Evolutionary conservation across 2,329 filamentous ascomycete genomes (phyloP), one percentile per base, ranked within the genome.

Genomic region (Arthrinium phaeospermum): DNA sequence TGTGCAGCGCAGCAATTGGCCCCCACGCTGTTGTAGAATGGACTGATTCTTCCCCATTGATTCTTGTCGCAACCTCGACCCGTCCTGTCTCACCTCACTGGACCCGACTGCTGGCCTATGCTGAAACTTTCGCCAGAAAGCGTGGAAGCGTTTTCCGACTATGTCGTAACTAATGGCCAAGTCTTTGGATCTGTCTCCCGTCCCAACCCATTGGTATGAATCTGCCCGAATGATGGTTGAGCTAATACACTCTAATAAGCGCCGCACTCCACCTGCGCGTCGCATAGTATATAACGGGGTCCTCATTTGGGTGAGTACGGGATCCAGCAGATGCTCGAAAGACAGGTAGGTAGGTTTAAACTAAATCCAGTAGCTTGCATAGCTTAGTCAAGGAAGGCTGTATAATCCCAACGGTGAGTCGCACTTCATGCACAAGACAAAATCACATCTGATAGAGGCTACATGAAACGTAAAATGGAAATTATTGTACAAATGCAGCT

Each of bases 401-500:
- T 12, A 22, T 34, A 4, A 61, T 19, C 34, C 27, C 27, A 34
- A 7, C 5, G 16, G 27, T 61, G 27, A 30, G 27, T 61, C 34
- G 57, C 34, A 64, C 5, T 22, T 2, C 7, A n/a, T 41, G 34
- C 30, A 41, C 57, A 41, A 41, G 22, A 61, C 22, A 61, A 37
- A 22, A 64, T 64, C 57, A 41, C 57, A 64, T n/a, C 57, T 22
- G 57, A 41, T n/a, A 34, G 57, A 41, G 57, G 49, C 30, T 37
- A 41, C 57, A 41, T 64, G 19, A 19, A 64, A 64, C 57, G 57
- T 64, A 41, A 64, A 64, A 64, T 64, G 57, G 57, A 41, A 64
- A 70, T 67, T 71, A 71, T 64, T 44, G 69, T 71, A 71, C 69
- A 70, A 70, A 51, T 61, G 69, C 69, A 64, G 51, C 69, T 30